Base-by-base conservation (phyloP, 257 asterid genomes). In the Nicotiana obtusifolia region DNA sequence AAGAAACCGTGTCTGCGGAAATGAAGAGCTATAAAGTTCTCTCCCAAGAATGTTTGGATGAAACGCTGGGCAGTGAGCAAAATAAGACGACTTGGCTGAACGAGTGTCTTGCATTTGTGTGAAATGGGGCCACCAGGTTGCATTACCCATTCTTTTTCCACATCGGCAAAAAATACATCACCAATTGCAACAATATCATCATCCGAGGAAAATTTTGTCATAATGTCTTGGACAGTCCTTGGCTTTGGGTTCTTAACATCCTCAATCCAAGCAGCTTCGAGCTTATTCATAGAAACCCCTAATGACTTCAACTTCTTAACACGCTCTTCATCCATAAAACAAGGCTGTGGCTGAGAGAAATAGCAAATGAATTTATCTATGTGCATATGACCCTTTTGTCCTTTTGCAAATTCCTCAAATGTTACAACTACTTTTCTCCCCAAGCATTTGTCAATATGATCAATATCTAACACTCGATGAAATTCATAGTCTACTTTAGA, bases 121-220 rank as follows among this genome's bases (percentile, higher is more conserved):
- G 91, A 90, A 83, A 96, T 92, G 1, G 99, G 99, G 13, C 99
- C 99, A 66, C 98, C 94, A 8, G 97, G 94, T 88, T 96, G 99
- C 97, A 88, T 90, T 85, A 93, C 98, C 98, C 94, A 89, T 3
- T 89, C 94, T 81, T 86, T 89, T 90, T 93, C 99, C 69, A 94
- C 93, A 59, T 96, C 93, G 82, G 99, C 98, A 86, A 96, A 96
- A 89, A 93, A 96, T 84, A 96, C 94, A 77, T 96, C 99, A 76
- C 99, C 99, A 69, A 96, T 87, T 17, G 97, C 98, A 83, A 96
- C 85, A 66, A 96, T 97, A 86, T 92, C 97, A 69, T 90, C 91
- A 17, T 84, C 86, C 1, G 93, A 89, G 73, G 94, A 86, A 82
- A 94, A 93, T 81, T 94, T 93, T 1, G 88, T 85, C 82, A 89